Conservation (phyloP, 2,329 filamentous ascomycete species). For the Phoma sp. region DNA sequence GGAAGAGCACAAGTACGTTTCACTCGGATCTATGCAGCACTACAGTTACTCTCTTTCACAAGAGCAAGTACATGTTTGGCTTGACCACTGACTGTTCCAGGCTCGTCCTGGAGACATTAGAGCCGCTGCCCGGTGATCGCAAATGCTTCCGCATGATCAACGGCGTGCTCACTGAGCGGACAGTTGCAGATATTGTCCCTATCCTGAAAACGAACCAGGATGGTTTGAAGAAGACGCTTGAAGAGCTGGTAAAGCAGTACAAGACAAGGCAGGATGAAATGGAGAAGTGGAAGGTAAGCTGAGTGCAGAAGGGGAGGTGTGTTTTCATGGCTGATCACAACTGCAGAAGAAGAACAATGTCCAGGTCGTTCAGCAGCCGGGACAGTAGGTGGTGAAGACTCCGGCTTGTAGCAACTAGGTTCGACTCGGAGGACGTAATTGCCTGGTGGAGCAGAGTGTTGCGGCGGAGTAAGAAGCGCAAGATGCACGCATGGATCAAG, state of each 20-base stretch:
- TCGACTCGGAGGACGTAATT: neutral
- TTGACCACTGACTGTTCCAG: conserved; percentile 59
- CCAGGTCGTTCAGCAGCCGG: conserved; percentile 79
- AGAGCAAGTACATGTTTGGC: conserved; percentile 84
- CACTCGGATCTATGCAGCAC: too few species aligned
- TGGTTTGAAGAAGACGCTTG: conserved; percentile 89
- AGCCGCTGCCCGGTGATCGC: conserved; percentile 80
- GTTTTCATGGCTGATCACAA: conserved; percentile 14
- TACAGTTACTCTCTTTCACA: too few species aligned
- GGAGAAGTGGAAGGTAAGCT: conserved; percentile 94
- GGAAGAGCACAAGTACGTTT: conserved; percentile 96
- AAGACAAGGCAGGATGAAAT: conserved; percentile 93
- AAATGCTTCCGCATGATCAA: conserved; percentile 99
- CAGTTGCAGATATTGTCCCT: conserved; percentile 89
- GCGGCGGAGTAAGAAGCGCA: too few species aligned
- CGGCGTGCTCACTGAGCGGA: conserved; percentile 92
- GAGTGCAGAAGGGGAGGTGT: too few species aligned
- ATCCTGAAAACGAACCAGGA: conserved; percentile 93
- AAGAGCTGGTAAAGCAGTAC: conserved; percentile 96
- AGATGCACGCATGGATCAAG: too few species aligned
- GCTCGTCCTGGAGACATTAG: conserved; percentile 90
- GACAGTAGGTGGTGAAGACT: conserved; percentile 27
- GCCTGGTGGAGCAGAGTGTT: neutral
- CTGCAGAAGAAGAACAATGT: conserved; percentile 86
- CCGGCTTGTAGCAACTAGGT: neutral